Evolutionary conservation across 2,329 filamentous ascomycete species (phyloP).

Genomic region (Xylariaceae sp.): DNA sequence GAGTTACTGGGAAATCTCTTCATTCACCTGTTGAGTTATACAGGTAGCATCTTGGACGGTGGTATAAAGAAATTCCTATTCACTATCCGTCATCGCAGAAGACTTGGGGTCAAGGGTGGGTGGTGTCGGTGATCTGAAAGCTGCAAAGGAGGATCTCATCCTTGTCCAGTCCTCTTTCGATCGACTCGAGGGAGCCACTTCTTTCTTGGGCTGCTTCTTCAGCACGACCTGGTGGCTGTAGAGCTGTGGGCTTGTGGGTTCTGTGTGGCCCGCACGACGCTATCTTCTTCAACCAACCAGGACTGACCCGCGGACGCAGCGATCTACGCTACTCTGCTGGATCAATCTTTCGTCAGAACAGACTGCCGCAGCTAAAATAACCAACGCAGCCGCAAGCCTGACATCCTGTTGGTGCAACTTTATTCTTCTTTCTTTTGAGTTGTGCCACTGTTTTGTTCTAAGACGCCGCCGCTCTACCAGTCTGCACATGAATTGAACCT

Average conservation of each 20-base stretch:
- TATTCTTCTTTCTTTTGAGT: slow-evolving; percentile 40
- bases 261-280: slow-evolving; percentile 36
- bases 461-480: slow-evolving; percentile 38
- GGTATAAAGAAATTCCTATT: slow-evolving; percentile 8
- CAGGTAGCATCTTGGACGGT: slow-evolving; percentile 5
- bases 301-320: slow-evolving; percentile 32
- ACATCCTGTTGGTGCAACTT: slow-evolving; percentile 41
- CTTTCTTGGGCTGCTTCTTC: slow-evolving; percentile 33
- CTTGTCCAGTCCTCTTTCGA: slow-evolving; percentile 34
- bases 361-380: slow-evolving; percentile 46
- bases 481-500: slow-evolving; percentile 38
- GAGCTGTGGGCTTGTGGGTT: slow-evolving; percentile 31
- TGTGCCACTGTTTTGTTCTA: slow-evolving; percentile 34
- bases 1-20: not conserved
- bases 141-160: slow-evolving; percentile 33
- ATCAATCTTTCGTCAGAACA: slow-evolving; percentile 40
- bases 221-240: slow-evolving; percentile 39
- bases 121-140: slow-evolving; percentile 31
- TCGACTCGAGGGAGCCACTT: slow-evolving; percentile 30
- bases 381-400: slow-evolving; percentile 43
- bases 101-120: slow-evolving; percentile 21
- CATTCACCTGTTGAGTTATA: not conserved
- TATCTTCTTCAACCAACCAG: slow-evolving; percentile 39
- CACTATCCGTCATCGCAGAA: slow-evolving; percentile 19
- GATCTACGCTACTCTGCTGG: slow-evolving; percentile 43